phyloP scores from a whole-genome alignment of 2,329 filamentous ascomycete genomes.

The Ramichloridium luteum region DNA sequence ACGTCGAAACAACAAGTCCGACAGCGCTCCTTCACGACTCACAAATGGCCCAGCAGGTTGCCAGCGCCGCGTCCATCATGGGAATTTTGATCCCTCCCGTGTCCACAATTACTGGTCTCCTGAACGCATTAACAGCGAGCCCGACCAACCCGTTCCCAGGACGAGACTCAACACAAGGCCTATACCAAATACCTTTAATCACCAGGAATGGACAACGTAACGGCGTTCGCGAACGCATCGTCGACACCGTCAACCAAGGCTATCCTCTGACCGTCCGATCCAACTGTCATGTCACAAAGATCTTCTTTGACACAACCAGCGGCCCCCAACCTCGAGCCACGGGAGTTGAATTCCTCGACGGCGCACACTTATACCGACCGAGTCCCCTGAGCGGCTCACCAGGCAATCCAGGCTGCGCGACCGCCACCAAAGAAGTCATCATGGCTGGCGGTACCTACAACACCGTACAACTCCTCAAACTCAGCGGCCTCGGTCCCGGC shows the following conservation, averaged over 20 bases:
- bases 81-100: slow-evolving; percentile 24
- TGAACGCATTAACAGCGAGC: slow-evolving; percentile 37
- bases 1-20: slow-evolving; percentile 13
- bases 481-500: slow-evolving; percentile 48
- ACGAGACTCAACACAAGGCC: slow-evolving; percentile 37
- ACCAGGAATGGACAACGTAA: slow-evolving; percentile 37
- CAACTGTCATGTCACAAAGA: slow-evolving; percentile 52
- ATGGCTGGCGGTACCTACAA: slow-evolving; percentile 43
- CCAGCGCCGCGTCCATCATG: slow-evolving; percentile 12
- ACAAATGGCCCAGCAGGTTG: slow-evolving; percentile 12
- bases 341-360: slow-evolving; percentile 31
- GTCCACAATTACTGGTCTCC: slow-evolving; percentile 33
- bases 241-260: slow-evolving; percentile 38
- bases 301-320: slow-evolving; percentile 51
- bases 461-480: slow-evolving; percentile 51
- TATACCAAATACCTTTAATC: slow-evolving; percentile 48
- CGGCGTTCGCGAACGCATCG: slow-evolving; percentile 47
- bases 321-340: slow-evolving; percentile 34
- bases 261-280: slow-evolving; percentile 43
- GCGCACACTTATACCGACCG: slow-evolving; percentile 27
- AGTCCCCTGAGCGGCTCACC: slow-evolving; percentile 22
- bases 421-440: slow-evolving; percentile 33
- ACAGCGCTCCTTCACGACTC: slow-evolving; percentile 13
- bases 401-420: slow-evolving; percentile 30
- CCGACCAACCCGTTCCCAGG: slow-evolving; percentile 22